Base-by-base conservation (phyloP, 306 rosid species). In the Trifolium fragiferum region DNA sequence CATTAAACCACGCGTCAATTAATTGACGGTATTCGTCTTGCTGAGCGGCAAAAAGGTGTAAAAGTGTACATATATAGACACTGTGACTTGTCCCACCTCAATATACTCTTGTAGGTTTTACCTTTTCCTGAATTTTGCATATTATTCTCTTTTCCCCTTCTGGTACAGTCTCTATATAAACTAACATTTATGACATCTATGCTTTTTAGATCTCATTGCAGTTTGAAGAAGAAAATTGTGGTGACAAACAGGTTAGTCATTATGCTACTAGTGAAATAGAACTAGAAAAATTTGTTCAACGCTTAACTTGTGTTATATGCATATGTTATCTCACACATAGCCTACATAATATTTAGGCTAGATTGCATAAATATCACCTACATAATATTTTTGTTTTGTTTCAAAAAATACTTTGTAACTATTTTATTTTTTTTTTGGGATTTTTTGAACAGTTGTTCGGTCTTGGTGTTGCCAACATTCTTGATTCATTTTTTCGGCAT, bases 11-110 rank as follows among this genome's bases (percentile, higher is more conserved):
- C 61, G 98, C 94, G 23, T 93, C 98, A 54, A 93, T 93, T n/a
- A 81, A 91, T 93, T 77, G 98, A 93, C 76, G 97, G 98, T 57
- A 82, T 94, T 79, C 96, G 84, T 84, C 96, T 91, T 74, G 96
- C 96, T 63, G 91, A 90, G 78, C 81, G 94, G 41, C 96, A 85
- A 79, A 82, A 73, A 79, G 82, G 86, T 81, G 88, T 83, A 27
- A 86, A 90, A 79, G 83, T 88, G 78, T 87, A 87, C 86, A 55
- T 94, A 76, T 91, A 94, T 84, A 86, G 81, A 83, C 98, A 94
- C 75, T 94, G 97, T 84, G 93, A 91, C 82, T 90, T 91, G 93
- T 81, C 84, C 76, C 98, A 94, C 84, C 97, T 94, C 76, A 81
- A 87, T 55, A 67, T 38, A 10, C 87, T 94, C 72, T 59, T 94